Evolutionary conservation across 768 basidiomycete species (phyloP).

Genomic region (Boletus patriciae): DNA sequence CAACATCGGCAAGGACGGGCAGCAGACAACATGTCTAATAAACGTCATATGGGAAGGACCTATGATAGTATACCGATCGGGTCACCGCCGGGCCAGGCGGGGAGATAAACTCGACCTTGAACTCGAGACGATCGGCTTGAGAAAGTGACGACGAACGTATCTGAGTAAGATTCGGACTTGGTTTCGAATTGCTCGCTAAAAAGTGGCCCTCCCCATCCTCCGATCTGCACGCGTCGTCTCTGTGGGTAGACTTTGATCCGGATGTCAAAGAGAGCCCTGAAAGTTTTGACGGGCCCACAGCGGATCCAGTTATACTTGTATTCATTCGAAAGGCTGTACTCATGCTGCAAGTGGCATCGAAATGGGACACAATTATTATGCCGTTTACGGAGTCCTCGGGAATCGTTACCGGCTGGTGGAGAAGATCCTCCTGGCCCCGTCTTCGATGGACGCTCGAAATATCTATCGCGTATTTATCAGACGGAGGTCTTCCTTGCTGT

Average conservation of each 20-base stretch:
- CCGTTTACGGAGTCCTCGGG: conserved; percentile 23
- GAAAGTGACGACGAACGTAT: neutral
- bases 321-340: conserved; percentile 13
- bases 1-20: conserved; percentile 9
- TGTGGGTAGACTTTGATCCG: conserved; percentile 12
- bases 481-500: conserved; percentile 15
- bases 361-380: neutral
- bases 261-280: conserved; percentile 17
- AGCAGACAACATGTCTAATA: conserved; percentile 5
- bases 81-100: neutral
- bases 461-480: conserved; percentile 20
- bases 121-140: neutral
- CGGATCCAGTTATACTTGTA: conserved; percentile 12
- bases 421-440: conserved; percentile 19
- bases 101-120: conserved; percentile 5
- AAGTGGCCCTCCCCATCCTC: neutral
- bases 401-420: conserved; percentile 4
- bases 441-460: conserved; percentile 22
- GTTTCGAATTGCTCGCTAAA: neutral
- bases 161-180: neutral
- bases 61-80: neutral
- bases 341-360: neutral
- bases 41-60: conserved; percentile 10
- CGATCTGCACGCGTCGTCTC: conserved; percentile 4
- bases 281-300: neutral